Base-by-base conservation (phyloP, 2,329 filamentous ascomycete species). In the Colletotrichum noveboracense region DNA sequence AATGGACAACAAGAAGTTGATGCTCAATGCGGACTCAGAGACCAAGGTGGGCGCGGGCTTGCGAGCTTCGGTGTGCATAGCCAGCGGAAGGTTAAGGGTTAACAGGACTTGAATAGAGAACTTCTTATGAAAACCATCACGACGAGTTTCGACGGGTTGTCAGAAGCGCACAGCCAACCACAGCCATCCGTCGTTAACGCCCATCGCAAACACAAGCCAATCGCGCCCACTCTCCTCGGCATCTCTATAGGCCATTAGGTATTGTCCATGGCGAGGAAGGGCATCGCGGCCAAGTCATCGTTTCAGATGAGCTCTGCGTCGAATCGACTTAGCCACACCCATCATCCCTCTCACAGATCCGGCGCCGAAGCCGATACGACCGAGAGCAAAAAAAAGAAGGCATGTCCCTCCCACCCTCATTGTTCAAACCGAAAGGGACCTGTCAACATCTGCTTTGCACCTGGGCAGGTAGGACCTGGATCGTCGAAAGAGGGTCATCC, bases 301-400 rank as follows among this genome's bases (percentile, higher is more conserved):
- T 75, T 75, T 75, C 73, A 75, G 62, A 64, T 43, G 38, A n/a
- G 14, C 43, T 36, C 69, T 58, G 55, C 30, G 43, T 61, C 69
- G 69, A 61, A 52, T 55, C 69, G 26, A 58, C 55, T 43, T 30
- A 55, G 73, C 73, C 52, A 21, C 26, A 48, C 43, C n/a, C 52
- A 26, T 32, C 16, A 21, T 38, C 16, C 34, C 32, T 32, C n/a
- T 38, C 24, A 61, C 58, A 32, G 28, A 26, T 61, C 28, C 58
- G 26, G 58, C 18, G 58, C 28, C 58, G 18, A 61, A 61, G 58
- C 58, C 58, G 58, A 61, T 30, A 32, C 24, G 61, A 24, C 28
- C 32, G 28, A 38, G 21, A 43, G 18, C 30, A 38, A 64, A 64
- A 34, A 32, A 34, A 21, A 56, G 4, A 10, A 30, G 16, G 13